A percentile compares a stretch with the other conserved stretches of the same genome.
These are phyloP conservation scores for Nematocida sp. DNA, from an alignment of 371 early-diverging fungal species.

Conservation along the genomic window DNA sequence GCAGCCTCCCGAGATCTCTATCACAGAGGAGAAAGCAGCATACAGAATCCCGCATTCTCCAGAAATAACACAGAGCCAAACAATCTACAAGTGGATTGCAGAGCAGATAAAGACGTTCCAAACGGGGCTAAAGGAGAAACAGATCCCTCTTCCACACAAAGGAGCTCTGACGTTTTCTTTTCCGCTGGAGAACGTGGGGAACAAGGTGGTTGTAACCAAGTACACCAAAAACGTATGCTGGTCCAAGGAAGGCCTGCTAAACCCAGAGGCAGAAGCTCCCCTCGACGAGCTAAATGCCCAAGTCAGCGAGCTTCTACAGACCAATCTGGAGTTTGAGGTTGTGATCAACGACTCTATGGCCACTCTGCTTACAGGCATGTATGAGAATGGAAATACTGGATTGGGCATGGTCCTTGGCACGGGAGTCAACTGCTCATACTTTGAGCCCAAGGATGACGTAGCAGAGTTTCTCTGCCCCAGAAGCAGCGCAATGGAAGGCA, in stretches of 20 bases:
- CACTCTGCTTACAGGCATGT: conserved; percentile 5
- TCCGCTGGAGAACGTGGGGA: conserved; percentile 7
- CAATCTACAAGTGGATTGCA: conserved; percentile 39
- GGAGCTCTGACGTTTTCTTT: conserved; percentile 43
- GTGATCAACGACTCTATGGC: conserved; percentile 48
- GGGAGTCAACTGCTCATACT: conserved; percentile 27
- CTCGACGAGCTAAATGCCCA: conserved; percentile 28
- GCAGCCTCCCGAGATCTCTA: neutral
- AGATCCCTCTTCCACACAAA: neutral
- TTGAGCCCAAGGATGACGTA: neutral
- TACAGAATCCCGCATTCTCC: conserved; percentile 25
- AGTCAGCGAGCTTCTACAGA: neutral
- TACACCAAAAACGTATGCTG: conserved; percentile 45
- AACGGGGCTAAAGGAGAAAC: neutral
- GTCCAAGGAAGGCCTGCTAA: neutral
- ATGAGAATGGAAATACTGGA: neutral
- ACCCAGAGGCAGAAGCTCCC: conserved; percentile 1
- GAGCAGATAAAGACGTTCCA: conserved; percentile 28
- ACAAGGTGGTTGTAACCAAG: neutral
- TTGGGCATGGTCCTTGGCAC: conserved; percentile 45
- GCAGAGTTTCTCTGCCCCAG: neutral
- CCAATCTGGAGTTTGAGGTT: neutral
- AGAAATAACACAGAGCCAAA: neutral
- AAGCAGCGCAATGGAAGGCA: neutral
- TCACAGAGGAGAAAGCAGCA: neutral